A percentile compares a stretch with the other conserved stretches of the same genome.
Evolutionary conservation across 768 basidiomycete genomes (phyloP).

Genomic region (Hericium erinaceus): DNA sequence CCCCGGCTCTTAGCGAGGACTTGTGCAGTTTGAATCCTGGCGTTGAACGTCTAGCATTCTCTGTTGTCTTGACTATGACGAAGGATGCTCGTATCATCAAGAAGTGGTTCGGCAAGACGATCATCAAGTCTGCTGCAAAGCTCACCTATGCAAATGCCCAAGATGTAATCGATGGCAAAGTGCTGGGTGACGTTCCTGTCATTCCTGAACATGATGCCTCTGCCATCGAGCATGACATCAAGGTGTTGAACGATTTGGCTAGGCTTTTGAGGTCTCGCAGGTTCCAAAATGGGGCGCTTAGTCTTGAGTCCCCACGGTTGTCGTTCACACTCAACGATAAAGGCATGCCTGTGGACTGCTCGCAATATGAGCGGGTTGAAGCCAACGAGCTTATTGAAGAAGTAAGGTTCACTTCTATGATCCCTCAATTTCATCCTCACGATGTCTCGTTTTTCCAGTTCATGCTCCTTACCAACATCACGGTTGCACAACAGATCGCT

Average conservation of each 20-base stretch:
- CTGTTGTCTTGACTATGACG: slow-evolving; percentile 79
- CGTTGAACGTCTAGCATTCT: slow-evolving; percentile 86
- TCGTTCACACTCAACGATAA: slow-evolving; percentile 72
- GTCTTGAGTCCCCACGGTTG: slow-evolving; percentile 58
- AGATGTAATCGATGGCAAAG: slow-evolving; percentile 66
- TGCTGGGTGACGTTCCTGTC: slow-evolving; percentile 43
- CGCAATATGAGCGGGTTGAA: slow-evolving; percentile 51
- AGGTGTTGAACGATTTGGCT: slow-evolving; percentile 56
- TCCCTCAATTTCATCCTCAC: not conserved
- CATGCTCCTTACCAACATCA: slow-evolving; percentile 87
- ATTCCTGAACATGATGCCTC: slow-evolving; percentile 45
- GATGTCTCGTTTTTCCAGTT: slow-evolving; percentile 39
- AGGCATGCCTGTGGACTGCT: slow-evolving; percentile 75
- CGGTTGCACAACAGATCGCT: slow-evolving; percentile 89
- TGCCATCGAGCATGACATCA: slow-evolving; percentile 72
- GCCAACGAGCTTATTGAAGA: slow-evolving; percentile 85
- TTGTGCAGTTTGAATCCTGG: slow-evolving; percentile 87
- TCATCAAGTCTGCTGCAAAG: slow-evolving; percentile 88
- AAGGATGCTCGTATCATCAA: slow-evolving; percentile 73
- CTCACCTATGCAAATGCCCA: slow-evolving; percentile 80
- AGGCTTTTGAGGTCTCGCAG: slow-evolving; percentile 64
- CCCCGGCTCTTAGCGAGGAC: slow-evolving; percentile 86
- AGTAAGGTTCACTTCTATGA: slow-evolving; percentile 31
- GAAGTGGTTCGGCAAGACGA: slow-evolving; percentile 90
- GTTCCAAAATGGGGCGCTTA: slow-evolving; percentile 73